Evolutionary conservation across 116 monocot genomes (phyloP).

Genomic region (Dioscorea cayenensis): DNA sequence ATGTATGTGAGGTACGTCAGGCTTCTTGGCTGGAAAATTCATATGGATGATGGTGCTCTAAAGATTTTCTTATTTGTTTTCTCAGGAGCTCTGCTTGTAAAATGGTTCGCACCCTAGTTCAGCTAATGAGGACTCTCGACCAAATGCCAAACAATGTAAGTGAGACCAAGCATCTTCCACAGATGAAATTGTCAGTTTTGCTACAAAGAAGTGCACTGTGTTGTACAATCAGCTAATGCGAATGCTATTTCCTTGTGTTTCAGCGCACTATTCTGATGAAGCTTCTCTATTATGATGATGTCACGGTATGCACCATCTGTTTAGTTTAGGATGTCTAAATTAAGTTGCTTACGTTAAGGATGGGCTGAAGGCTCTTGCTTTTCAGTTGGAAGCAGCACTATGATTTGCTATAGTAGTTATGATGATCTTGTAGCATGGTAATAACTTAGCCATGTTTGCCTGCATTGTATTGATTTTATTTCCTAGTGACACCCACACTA

Average conservation of each 20-base stretch:
- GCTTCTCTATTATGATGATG: conserved; percentile 89
- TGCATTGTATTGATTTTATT: too few relatives aligned
- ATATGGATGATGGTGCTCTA: neutral
- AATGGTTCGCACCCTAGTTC: conserved; percentile 90
- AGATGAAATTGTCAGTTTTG: neutral
- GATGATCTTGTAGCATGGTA: too few relatives aligned
- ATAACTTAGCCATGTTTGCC: too few relatives aligned
- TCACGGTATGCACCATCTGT: conserved; percentile 51
- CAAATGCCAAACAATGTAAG: conserved; percentile 90
- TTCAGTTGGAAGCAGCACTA: neutral
- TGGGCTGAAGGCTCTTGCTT: neutral
- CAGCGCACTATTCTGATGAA: conserved; percentile 98
- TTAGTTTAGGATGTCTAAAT: neutral
- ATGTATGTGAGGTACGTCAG: neutral
- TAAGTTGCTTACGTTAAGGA: neutral
- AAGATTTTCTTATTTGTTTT: conserved; percentile 2
- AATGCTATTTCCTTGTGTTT: conserved; percentile 19
- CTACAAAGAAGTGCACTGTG: neutral
- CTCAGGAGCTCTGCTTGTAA: conserved; percentile 97
- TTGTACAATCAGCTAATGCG: neutral
- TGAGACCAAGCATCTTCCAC: neutral
- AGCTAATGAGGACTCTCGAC: conserved; percentile 94
- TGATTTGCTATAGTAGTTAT: too few relatives aligned
- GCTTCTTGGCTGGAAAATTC: neutral
- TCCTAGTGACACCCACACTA: too few relatives aligned